A percentile compares a stretch with the other conserved stretches of the same genome.
Evolutionary conservation across 2,329 filamentous ascomycete genomes (phyloP).

Genomic region (Botrytis pseudocinerea): DNA sequence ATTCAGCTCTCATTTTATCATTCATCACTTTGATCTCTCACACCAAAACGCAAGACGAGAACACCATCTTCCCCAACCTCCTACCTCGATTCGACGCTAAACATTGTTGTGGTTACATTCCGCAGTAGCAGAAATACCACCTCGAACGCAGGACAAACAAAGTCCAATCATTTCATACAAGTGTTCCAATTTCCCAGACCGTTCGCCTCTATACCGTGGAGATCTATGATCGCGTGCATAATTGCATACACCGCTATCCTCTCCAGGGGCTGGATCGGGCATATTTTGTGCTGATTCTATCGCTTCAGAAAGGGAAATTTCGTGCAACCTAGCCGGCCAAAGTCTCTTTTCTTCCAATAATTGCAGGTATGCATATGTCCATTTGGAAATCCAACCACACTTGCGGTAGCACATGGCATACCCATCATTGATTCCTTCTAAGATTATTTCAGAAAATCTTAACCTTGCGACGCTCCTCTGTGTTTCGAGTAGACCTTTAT

Average conservation of each 20-base stretch:
- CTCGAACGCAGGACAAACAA: constrained; percentile 25
- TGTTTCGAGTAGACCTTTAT: constrained; percentile 22
- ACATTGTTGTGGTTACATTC: not conserved
- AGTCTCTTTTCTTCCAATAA: constrained; percentile 5
- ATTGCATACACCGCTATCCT: constrained; percentile 19
- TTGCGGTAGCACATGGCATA: too few species aligned
- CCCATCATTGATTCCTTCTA: constrained; percentile 20
- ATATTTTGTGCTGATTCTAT: constrained; percentile 24
- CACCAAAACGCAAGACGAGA: too few species aligned
- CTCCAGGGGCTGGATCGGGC: constrained; percentile 22
- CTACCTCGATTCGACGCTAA: not conserved
- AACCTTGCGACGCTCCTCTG: constrained; percentile 25
- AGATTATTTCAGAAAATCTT: constrained; percentile 22
- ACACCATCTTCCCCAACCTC: not conserved
- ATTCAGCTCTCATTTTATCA: too few species aligned
- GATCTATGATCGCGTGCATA: constrained; percentile 19
- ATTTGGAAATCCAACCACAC: constrained; percentile 19
- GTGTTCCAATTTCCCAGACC: constrained; percentile 14
- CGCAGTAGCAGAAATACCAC: not conserved
- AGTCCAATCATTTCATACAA: constrained; percentile 23
- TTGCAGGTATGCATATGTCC: constrained; percentile 25
- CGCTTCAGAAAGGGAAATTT: constrained; percentile 15
- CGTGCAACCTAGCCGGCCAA: constrained; percentile 22
- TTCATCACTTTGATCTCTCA: too few species aligned
- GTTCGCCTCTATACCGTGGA: constrained; percentile 21